These are phyloP conservation scores for Mychonastes homosphaera DNA, from an alignment of 139 green algal genomes.

Conservation along the genomic window DNA sequence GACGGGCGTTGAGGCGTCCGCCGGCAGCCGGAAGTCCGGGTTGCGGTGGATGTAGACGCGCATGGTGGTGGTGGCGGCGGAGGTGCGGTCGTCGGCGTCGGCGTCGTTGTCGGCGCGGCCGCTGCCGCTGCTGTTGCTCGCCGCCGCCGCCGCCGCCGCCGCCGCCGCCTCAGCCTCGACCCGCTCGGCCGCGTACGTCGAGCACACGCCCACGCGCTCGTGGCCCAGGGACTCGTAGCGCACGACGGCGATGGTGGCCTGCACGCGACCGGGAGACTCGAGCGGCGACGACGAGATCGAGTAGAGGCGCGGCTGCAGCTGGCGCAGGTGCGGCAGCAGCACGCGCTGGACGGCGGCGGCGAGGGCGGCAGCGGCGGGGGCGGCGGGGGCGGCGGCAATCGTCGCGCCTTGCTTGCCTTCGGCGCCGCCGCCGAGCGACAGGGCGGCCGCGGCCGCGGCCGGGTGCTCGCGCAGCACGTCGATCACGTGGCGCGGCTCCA, in stretches of 20 bases:
- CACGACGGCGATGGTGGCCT: constrained; percentile 31
- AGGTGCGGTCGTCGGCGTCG: constrained; percentile 6
- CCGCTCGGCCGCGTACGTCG: constrained; percentile 58
- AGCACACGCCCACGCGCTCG: constrained; percentile 58
- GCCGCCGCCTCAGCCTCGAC: no score
- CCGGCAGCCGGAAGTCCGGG: constrained; percentile 76
- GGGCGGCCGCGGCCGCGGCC: constrained; percentile 1
- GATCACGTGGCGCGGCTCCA: constrained; percentile 50
- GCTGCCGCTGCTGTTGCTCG: no score
- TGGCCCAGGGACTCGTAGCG: constrained; percentile 43
- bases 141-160: no score
- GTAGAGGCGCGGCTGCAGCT: constrained; percentile 79
- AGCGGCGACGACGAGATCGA: constrained; percentile 60
- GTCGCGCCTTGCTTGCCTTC: no score
- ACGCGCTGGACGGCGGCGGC: not conserved
- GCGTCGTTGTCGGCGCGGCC: no score
- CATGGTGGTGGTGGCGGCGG: constrained; percentile 33
- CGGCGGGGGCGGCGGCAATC: not conserved
- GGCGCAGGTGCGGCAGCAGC: constrained; percentile 45
- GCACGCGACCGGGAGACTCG: not conserved
- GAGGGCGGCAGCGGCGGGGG: not conserved
- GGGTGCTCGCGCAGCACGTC: constrained; percentile 60
- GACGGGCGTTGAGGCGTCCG: constrained; percentile 48
- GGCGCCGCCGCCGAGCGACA: no score
- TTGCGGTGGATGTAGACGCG: constrained; percentile 70